A percentile compares a stretch with the other conserved stretches of the same genome.
Evolutionary conservation across 768 basidiomycete genomes (phyloP).

Genomic region (Auricularia sp.): DNA sequence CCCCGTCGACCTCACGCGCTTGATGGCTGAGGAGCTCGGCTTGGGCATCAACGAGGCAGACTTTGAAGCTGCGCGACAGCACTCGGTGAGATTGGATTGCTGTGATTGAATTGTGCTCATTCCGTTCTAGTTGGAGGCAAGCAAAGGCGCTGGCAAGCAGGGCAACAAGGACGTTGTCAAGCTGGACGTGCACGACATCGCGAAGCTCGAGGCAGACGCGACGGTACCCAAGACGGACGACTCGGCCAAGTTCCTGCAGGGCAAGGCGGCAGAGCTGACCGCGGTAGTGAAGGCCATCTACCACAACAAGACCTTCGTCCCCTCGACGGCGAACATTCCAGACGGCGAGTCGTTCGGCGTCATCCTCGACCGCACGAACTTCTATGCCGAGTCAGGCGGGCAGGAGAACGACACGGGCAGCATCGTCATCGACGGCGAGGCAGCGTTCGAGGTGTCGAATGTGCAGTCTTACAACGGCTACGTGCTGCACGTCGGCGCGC

Average conservation of each 20-base stretch:
- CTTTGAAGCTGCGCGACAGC: slow-evolving; percentile 79
- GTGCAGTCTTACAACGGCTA: slow-evolving; percentile 95
- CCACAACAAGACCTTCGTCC: slow-evolving; percentile 62
- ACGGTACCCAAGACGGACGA: slow-evolving; percentile 88
- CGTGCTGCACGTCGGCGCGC: slow-evolving; percentile 80
- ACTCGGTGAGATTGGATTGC: slow-evolving; percentile 28
- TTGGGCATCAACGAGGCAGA: slow-evolving; percentile 77
- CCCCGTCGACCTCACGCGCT: slow-evolving; percentile 87
- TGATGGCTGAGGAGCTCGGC: slow-evolving; percentile 94
- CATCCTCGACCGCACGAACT: slow-evolving; percentile 84
- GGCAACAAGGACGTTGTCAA: slow-evolving; percentile 61
- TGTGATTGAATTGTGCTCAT: not conserved
- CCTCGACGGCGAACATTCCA: slow-evolving; percentile 56
- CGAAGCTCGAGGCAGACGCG: slow-evolving; percentile 66
- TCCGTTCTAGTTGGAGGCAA: slow-evolving; percentile 55
- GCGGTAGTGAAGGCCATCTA: slow-evolving; percentile 78
- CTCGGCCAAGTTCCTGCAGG: slow-evolving; percentile 57
- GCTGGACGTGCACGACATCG: slow-evolving; percentile 93
- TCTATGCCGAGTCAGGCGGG: slow-evolving; percentile 96
- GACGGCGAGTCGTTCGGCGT: slow-evolving; percentile 68
- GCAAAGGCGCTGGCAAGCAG: slow-evolving; percentile 73
- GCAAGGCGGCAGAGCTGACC: slow-evolving; percentile 32
- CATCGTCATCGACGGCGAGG: slow-evolving; percentile 81
- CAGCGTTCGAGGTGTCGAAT: slow-evolving; percentile 88
- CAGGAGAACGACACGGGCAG: slow-evolving; percentile 96